These are phyloP conservation scores for Penicillium egyptiacum DNA, from an alignment of 495 filamentous ascomycete genomes.

Conservation along the genomic window DNA sequence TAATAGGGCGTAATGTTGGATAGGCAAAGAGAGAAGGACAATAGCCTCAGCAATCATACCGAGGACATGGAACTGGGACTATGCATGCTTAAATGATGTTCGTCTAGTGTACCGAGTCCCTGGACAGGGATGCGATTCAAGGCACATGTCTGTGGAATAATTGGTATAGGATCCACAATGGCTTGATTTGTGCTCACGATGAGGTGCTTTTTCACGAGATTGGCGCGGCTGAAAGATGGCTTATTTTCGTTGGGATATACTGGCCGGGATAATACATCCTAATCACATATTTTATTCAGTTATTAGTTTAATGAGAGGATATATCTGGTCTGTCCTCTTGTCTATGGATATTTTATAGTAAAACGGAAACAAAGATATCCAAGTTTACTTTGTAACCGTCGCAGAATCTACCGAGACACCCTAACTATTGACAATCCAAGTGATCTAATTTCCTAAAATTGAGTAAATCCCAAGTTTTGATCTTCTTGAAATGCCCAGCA, in stretches of 20 bases:
- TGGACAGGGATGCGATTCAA: not conserved
- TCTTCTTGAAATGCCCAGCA: not conserved
- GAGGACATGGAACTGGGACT: not conserved
- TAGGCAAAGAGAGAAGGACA: not conserved
- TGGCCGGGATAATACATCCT: not conserved
- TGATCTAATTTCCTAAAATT: not conserved
- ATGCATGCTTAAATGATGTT: not conserved
- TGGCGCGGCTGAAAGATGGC: not conserved
- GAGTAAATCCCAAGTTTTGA: not conserved
- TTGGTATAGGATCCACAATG: slow-evolving; percentile 24
- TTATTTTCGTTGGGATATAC: not conserved
- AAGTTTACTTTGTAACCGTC: not conserved
- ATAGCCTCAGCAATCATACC: not conserved
- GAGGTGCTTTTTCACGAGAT: slow-evolving; percentile 27
- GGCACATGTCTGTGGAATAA: not conserved
- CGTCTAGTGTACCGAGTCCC: not conserved
- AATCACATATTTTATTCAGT: no score
- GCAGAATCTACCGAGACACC: no score
- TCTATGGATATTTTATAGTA: no score
- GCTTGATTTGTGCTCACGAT: slow-evolving; percentile 27
- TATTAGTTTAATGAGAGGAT: no score
- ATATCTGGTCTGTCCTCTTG: no score
- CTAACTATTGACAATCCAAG: not conserved
- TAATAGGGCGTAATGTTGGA: not conserved
- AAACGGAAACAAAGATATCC: not conserved